Conservation (phyloP, 1,284 basidiomycete genomes). For the Schizophyllum commune region DNA sequence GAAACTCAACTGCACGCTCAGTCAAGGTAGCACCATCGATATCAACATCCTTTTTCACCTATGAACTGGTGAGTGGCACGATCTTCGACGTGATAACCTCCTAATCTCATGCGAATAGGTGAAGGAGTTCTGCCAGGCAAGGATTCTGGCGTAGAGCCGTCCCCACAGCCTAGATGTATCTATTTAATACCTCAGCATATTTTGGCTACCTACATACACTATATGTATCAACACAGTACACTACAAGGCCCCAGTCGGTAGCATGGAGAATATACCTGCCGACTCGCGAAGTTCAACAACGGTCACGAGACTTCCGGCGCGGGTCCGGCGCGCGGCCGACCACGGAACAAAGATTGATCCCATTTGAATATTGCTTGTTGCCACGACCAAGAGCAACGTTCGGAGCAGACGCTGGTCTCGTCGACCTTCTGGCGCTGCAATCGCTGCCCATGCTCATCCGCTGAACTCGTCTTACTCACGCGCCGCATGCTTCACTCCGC, state of each 20-base stretch:
- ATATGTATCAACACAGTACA: too few relatives aligned
- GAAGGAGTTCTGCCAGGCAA: constrained; percentile 15
- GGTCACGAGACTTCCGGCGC: neutral
- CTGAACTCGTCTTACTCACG: neutral
- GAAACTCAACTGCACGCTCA: constrained; percentile 20
- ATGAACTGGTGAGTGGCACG: constrained; percentile 56
- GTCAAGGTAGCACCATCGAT: constrained; percentile 91
- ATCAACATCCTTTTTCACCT: constrained; percentile 79
- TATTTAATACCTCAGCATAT: too few relatives aligned
- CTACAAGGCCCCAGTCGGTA: neutral
- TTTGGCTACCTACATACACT: too few relatives aligned
- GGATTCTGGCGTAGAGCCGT: neutral
- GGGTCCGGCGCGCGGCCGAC: neutral
- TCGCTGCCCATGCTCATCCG: neutral
- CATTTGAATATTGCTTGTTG: neutral
- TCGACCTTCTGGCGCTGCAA: neutral
- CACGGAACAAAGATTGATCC: neutral
- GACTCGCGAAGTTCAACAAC: neutral
- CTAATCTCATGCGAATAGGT: constrained; percentile 16
- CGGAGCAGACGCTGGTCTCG: neutral
- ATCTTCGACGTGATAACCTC: constrained; percentile 8
- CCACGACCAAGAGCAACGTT: neutral
- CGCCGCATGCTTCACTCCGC: neutral
- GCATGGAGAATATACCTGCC: neutral
- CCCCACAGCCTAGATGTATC: too few relatives aligned